phyloP scores from a whole-genome alignment of 768 basidiomycete species.

The Mycena floridula region DNA sequence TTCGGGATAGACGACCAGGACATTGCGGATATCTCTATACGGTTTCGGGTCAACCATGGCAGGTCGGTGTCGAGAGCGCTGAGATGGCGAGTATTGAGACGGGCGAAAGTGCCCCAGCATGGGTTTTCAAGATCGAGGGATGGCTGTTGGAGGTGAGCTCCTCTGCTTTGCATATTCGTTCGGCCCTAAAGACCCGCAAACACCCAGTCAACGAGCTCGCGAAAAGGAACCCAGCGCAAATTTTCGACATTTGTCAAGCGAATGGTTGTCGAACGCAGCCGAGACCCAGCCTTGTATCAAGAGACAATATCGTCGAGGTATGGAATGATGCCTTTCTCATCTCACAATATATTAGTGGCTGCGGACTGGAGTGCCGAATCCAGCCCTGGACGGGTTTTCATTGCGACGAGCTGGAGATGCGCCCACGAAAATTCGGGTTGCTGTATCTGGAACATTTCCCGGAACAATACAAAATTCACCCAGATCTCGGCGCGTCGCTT shows the following conservation, averaged over 20 bases:
- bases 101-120: constrained; percentile 85
- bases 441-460: constrained; percentile 84
- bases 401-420: constrained; percentile 76
- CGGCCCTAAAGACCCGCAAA: constrained; percentile 23
- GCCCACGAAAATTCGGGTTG: constrained; percentile 75
- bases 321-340: not conserved
- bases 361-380: constrained; percentile 46
- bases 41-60: constrained; percentile 82
- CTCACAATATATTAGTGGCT: constrained; percentile 46
- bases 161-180: not conserved
- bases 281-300: constrained; percentile 73
- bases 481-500: constrained; percentile 58
- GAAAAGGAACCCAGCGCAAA: constrained; percentile 63
- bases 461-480: constrained; percentile 74
- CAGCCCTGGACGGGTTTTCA: constrained; percentile 81
- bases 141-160: constrained; percentile 69
- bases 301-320: constrained; percentile 91
- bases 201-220: constrained; percentile 53
- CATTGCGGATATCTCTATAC: constrained; percentile 83
- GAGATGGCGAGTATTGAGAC: constrained; percentile 59
- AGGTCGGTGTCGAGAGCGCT: constrained; percentile 49
- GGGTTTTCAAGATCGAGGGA: constrained; percentile 85
- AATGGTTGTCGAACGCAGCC: constrained; percentile 82
- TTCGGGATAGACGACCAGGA: constrained; percentile 76
- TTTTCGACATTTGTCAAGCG: constrained; percentile 83